Percentiles rank a stretch among this genome's conserved stretches.
Conservation (phyloP, 495 filamentous ascomycete species). For the Copromyces sp. region DNA sequence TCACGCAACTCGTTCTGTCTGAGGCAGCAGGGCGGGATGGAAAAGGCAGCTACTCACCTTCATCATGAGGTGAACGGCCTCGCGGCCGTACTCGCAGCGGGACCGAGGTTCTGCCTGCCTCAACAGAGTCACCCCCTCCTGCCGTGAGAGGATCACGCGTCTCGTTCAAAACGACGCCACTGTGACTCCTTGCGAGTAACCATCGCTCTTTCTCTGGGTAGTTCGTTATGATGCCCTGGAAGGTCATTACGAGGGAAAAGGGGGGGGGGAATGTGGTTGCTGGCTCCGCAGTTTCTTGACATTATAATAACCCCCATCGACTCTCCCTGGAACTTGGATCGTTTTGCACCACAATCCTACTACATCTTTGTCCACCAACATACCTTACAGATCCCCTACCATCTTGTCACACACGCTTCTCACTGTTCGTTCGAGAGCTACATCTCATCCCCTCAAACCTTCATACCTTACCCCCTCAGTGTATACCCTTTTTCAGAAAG, state of each 20-base stretch:
- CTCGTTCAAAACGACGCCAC: neutral
- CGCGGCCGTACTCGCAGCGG: too few relatives aligned
- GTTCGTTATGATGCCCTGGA: neutral
- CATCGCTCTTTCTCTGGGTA: neutral
- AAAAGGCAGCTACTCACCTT: neutral
- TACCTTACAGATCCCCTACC: neutral
- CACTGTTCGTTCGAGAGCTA: neutral
- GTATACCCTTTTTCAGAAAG: neutral
- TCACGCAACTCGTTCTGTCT: neutral
- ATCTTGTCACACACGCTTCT: neutral
- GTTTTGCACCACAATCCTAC: neutral
- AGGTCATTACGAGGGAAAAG: neutral
- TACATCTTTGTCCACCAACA: neutral
- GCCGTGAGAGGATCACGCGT: neutral
- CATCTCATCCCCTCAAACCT: neutral
- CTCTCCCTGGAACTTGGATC: neutral
- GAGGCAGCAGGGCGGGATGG: neutral
- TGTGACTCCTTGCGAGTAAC: neutral
- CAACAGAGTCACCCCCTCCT: neutral
- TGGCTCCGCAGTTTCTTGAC: neutral
- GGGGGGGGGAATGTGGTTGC: neutral
- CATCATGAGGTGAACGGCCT: neutral
- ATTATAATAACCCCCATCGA: neutral
- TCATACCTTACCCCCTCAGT: neutral
- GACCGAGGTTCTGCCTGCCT: neutral